These are phyloP conservation scores for Silene conica DNA, from an alignment of 148 eudicot genomes.

Conservation along the genomic window DNA sequence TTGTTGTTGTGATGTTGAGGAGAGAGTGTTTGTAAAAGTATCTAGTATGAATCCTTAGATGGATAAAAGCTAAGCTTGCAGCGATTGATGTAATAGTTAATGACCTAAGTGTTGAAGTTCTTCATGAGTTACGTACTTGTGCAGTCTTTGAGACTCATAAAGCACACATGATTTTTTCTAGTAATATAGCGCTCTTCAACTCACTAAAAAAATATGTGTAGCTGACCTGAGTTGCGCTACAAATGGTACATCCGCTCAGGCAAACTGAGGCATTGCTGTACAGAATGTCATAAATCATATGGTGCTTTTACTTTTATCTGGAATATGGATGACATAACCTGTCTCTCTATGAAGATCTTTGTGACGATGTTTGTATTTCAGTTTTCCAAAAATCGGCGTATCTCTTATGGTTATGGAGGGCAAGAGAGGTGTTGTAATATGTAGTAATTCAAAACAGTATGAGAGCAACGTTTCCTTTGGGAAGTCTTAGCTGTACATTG, in stretches of 20 bases:
- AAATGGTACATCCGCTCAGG: not conserved
- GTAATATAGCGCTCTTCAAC: not conserved
- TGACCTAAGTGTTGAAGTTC: not conserved
- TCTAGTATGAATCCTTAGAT: not conserved
- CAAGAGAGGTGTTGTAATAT: too few species aligned
- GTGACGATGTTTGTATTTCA: too few species aligned
- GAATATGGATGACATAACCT: not conserved
- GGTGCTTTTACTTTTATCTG: not conserved
- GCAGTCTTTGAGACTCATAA: not conserved
- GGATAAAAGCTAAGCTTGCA: too few species aligned
- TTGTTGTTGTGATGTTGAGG: not conserved
- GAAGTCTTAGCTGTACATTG: too few species aligned
- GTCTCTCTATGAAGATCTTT: not conserved
- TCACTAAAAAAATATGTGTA: not conserved
- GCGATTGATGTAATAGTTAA: not conserved
- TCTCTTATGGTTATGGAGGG: too few species aligned
- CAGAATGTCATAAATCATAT: not conserved
- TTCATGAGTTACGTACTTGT: not conserved
- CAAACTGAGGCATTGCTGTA: not conserved
- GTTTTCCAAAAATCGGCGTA: too few species aligned
- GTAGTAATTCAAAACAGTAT: too few species aligned
- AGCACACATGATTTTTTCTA: not conserved
- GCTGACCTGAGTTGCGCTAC: not conserved
- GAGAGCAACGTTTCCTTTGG: too few species aligned
- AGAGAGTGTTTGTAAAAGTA: not conserved